Evolutionary conservation across 2,329 filamentous ascomycete species (phyloP).

Genomic region (Plenodomus biglobosus): DNA sequence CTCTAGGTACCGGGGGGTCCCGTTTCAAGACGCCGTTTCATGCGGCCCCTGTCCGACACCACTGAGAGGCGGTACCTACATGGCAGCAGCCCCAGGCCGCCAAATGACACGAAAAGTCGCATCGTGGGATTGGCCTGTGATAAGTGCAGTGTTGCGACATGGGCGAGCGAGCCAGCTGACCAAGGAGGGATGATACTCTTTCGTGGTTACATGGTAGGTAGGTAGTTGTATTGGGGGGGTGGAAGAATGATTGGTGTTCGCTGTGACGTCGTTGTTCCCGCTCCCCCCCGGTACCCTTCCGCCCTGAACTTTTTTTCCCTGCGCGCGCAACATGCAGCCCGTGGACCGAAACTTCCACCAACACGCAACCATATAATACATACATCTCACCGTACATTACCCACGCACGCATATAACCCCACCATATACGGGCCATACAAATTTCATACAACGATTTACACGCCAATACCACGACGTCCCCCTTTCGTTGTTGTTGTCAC

Average conservation of each 20-base stretch:
- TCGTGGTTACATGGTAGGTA: too few species aligned
- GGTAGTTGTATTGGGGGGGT: too few species aligned
- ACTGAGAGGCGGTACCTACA: conserved; percentile 13
- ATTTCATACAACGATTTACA: too few species aligned
- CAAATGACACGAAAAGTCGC: background rate
- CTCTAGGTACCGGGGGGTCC: too few species aligned
- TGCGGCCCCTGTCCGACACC: conserved; percentile 37
- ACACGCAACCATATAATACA: background rate
- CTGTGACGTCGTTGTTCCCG: too few species aligned
- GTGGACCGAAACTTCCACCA: background rate
- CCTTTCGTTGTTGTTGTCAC: too few species aligned
- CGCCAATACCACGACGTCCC: too few species aligned
- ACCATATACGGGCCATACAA: too few species aligned
- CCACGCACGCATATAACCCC: too few species aligned
- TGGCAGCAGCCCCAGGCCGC: background rate
- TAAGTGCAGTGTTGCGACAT: background rate
- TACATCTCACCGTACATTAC: background rate
- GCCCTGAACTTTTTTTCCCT: conserved; percentile 4
- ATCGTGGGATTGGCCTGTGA: background rate
- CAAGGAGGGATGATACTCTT: too few species aligned
- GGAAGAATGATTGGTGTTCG: too few species aligned
- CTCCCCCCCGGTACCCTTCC: conserved; percentile 2
- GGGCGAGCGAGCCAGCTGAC: too few species aligned
- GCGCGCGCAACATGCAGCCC: background rate
- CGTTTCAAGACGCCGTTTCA: conserved; percentile 44